phyloP scores from a whole-genome alignment of 495 filamentous ascomycete genomes.

The Aspergillus sclerotiicarbonarius region DNA sequence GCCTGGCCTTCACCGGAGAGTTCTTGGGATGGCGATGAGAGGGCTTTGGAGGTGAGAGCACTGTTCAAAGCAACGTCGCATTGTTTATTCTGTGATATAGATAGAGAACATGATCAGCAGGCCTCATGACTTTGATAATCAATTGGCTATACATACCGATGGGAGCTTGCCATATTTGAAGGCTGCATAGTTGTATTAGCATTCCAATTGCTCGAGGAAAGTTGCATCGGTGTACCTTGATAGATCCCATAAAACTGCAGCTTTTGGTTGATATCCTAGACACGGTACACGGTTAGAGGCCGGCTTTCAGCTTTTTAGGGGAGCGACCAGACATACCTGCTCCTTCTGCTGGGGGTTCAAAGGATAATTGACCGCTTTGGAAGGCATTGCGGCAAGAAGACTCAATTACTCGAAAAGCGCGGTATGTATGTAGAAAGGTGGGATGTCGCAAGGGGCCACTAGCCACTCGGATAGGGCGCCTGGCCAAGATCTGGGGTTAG shows the following conservation, averaged over 20 bases:
- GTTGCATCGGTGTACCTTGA: conserved; percentile 51
- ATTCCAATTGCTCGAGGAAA: background rate
- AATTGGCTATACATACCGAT: conserved; percentile 59
- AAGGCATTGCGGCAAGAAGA: conserved; percentile 35
- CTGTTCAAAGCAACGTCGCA: conserved; percentile 93
- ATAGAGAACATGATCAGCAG: conserved; percentile 10
- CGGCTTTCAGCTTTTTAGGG: background rate
- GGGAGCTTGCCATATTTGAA: conserved; percentile 90
- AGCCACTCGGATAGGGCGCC: background rate
- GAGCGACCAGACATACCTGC: conserved; percentile 30
- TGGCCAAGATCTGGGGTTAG: background rate
- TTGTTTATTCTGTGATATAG: conserved; percentile 70
- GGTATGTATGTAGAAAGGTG: background rate
- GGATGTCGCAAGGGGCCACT: conserved; percentile 5
- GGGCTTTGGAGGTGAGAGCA: conserved; percentile 63
- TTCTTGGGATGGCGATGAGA: conserved; percentile 69
- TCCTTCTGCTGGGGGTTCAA: conserved; percentile 60
- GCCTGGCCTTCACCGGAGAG: conserved; percentile 78
- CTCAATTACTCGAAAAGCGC: conserved; percentile 1
- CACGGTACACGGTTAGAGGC: conserved; percentile 17
- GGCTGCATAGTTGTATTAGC: conserved; percentile 47
- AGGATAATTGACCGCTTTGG: conserved; percentile 60
- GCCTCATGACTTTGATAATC: background rate
- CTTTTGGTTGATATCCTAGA: conserved; percentile 80
- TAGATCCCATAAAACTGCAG: conserved; percentile 93